Base-by-base conservation (phyloP, 179 eudicot species). In the Pouteria campechiana region DNA sequence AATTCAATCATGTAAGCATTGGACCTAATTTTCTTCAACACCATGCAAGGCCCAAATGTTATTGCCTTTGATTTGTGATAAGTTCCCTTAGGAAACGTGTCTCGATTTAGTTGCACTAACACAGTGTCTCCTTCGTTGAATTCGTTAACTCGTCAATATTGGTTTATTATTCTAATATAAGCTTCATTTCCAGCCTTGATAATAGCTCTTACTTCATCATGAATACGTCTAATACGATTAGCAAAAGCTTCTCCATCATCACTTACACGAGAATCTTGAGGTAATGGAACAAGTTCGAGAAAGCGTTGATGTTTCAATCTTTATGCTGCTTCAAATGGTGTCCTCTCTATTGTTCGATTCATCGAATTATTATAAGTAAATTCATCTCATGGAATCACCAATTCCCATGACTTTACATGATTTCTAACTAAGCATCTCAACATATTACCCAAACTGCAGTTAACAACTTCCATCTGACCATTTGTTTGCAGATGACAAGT, bases 191-290 rank as follows among this genome's bases (percentile, higher is more conserved):
- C 37, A 17, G 34, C 32, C 10, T 36, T 27, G 2, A 37, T 13
- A 11, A 15, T 14, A 3, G 21, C 37, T 13, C 37, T 37, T 10
- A 50, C 46, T 31, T 48, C 53, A 9, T 37, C 35, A n/a, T 37
- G 36, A 9, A 27, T 17, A 11, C 11, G 3, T 15, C 13, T 34
- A 27, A 38, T 39, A 13, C 39, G 45, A 7, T 37, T 34, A 14
- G 23, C 24, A 50, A 25, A 50, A 16, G 37, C 3, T 12, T 50
- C 46, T 37, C 25, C 45, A 0, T 38, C 55, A 23, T 50, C 36
- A 50, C 55, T 50, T 2, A 38, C 37, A 7, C 45, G 2, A 6
- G 35, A 25, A 1, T 37, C 55, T 9, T 44, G 49, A 16, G 37
- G 36, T 9, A 44, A 12, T 1, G 37, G 37, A 8, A 44, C 44